Evolutionary conservation across 371 early-diverging fungal genomes (phyloP).

Genomic region (Catenaria anguillulae): DNA sequence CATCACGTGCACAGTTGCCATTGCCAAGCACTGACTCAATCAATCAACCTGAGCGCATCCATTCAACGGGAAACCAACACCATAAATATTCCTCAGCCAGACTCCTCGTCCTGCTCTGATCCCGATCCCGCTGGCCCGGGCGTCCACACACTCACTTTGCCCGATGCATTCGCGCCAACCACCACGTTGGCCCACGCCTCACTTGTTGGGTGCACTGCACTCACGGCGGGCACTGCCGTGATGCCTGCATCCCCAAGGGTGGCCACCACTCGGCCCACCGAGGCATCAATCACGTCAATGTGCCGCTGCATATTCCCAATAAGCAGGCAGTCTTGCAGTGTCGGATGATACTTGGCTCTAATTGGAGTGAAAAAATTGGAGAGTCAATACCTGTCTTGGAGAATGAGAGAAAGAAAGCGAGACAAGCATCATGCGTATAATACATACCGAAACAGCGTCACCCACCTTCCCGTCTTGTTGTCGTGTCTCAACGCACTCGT

Average conservation of each 20-base stretch:
- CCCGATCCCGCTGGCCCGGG: not conserved
- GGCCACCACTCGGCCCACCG: not conserved
- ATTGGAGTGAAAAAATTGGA: not conserved
- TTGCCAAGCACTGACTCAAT: no score
- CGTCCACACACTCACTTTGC: not conserved
- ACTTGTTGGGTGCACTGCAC: not conserved
- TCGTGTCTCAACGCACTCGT: not conserved
- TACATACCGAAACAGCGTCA: not conserved
- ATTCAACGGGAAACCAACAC: no score
- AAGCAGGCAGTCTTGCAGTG: not conserved
- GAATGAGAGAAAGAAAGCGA: not conserved
- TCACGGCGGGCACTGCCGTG: slow-evolving; percentile 2
- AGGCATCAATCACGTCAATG: not conserved
- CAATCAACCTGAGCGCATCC: no score
- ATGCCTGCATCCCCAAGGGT: not conserved
- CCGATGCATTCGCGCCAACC: not conserved
- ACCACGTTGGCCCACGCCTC: no score
- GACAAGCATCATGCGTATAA: no score
- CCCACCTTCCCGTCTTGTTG: slow-evolving; percentile 6
- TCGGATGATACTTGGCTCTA: slow-evolving; percentile 1
- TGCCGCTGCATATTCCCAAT: not conserved
- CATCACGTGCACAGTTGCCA: no score
- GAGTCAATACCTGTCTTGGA: not conserved
- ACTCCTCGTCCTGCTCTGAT: no score
- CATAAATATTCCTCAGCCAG: no score